phyloP scores from a whole-genome alignment of 2,329 filamentous ascomycete genomes.

The Epichloe festucae region DNA sequence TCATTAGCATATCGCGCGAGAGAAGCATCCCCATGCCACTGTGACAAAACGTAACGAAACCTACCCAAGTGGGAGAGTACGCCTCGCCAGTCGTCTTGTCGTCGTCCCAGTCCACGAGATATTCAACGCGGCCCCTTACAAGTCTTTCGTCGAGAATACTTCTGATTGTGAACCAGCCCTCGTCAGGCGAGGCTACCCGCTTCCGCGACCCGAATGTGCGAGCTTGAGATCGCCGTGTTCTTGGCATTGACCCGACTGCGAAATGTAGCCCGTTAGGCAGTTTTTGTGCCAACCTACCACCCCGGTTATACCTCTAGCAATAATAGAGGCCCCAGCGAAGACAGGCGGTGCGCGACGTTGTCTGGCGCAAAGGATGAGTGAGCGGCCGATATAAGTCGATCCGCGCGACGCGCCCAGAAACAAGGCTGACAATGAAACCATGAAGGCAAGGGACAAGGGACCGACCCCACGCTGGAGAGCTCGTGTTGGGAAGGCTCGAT shows the following conservation, averaged over 20 bases:
- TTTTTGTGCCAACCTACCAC: neutral
- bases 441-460: neutral
- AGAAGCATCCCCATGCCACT: neutral
- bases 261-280: neutral
- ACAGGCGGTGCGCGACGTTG: slow-evolving; percentile 11
- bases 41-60: slow-evolving; percentile 1
- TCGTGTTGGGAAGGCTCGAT: neutral
- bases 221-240: slow-evolving; percentile 13
- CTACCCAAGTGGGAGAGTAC: slow-evolving; percentile 23
- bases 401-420: slow-evolving; percentile 11
- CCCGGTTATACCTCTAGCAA: neutral
- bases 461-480: neutral
- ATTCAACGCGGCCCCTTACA: slow-evolving; percentile 16
- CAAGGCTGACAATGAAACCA: slow-evolving; percentile 7
- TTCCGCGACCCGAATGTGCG: slow-evolving; percentile 10
- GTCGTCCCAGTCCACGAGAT: slow-evolving; percentile 27
- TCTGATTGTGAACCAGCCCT: slow-evolving; percentile 22
- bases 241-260: slow-evolving; percentile 20
- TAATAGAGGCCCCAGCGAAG: neutral
- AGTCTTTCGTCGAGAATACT: slow-evolving; percentile 22
- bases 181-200: slow-evolving; percentile 8
- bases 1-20: slow-evolving; percentile 10
- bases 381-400: slow-evolving; percentile 20
- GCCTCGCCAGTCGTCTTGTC: slow-evolving; percentile 18
- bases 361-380: slow-evolving; percentile 15